Conservation (phyloP, 1,139 yeast species). For the Kazachstania sp. region DNA sequence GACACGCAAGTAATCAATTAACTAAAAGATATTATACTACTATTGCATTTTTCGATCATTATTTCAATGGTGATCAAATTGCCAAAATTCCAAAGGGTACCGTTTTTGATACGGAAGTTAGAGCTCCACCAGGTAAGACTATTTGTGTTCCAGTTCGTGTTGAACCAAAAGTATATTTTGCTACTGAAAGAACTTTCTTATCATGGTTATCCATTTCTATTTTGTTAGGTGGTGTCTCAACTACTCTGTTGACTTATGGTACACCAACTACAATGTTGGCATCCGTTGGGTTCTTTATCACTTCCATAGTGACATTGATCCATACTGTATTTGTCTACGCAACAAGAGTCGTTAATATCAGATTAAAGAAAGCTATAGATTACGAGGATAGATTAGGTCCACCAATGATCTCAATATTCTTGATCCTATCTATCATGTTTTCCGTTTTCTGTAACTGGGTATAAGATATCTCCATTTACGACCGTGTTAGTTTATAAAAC, state of each 20-base stretch:
- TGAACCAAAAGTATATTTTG: slow-evolving; percentile 79
- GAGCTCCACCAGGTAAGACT: slow-evolving; percentile 69
- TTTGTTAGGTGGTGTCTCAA: slow-evolving; percentile 65
- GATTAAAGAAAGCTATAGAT: slow-evolving; percentile 71
- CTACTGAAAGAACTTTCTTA: slow-evolving; percentile 71
- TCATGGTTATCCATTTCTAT: slow-evolving; percentile 72
- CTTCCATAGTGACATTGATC: slow-evolving; percentile 63
- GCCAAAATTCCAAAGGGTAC: slow-evolving; percentile 78
- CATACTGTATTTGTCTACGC: slow-evolving; percentile 73
- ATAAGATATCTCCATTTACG: not conserved
- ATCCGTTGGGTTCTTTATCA: slow-evolving; percentile 78
- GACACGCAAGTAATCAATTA: slow-evolving; percentile 19
- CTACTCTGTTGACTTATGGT: slow-evolving; percentile 63
- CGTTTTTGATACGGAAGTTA: slow-evolving; percentile 53
- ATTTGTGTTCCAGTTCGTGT: slow-evolving; percentile 73
- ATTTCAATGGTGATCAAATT: slow-evolving; percentile 58
- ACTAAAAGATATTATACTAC: slow-evolving; percentile 16
- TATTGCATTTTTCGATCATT: slow-evolving; percentile 31
- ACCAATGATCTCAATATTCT: slow-evolving; percentile 63
- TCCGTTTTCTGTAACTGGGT: slow-evolving; percentile 44
- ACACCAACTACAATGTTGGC: slow-evolving; percentile 63
- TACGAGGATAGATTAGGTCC: slow-evolving; percentile 91
- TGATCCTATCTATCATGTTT: slow-evolving; percentile 63
- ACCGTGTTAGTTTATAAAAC: not conserved
- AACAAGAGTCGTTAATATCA: slow-evolving; percentile 75